Base-by-base conservation (phyloP, 2,329 filamentous ascomycete species). In the Cytospora piceicola region DNA sequence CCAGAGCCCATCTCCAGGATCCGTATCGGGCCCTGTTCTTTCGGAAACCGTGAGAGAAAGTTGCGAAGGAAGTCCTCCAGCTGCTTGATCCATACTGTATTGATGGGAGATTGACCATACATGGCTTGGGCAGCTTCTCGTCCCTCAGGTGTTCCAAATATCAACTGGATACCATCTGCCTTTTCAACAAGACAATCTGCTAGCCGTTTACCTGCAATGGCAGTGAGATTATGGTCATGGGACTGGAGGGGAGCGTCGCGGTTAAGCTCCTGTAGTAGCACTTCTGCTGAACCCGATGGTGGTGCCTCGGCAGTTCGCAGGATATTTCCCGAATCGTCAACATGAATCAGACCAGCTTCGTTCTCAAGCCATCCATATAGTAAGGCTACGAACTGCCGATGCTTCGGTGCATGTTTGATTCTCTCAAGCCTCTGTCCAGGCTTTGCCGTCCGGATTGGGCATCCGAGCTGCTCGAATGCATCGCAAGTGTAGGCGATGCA, bases 391-490 rank as follows among this genome's bases (percentile, higher is more conserved):
- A 79, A 66, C 24, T 70, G 70, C 2, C 67, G 30, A 60, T 79
- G 77, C 54, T 74, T 65, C 1, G 73, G 67, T 8, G 70, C 60
- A 56, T 73, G 71, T 1, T 60, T 46, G 14, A 78, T 71, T 2
- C 73, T 70, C 1, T 67, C 24, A 1, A 76, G 67, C 8, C 15
- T 52, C 60, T 74, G 65, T 30, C 75, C 73, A 7, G 73, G 36
- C 6, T 42, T 53, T 6, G 75, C 73, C 3, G 62, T 63, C 0
- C 71, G 64, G 32, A 71, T 51, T 2, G 60, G 22, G n/a, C 67
- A 73, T 0, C 77, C 77, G 0, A 79, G 70, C 55, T 74, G 30
- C 29, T 77, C 72, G 32, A 78, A 77, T 1, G 76, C 75, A 54
- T 80, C 76, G 2, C 77, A 36, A 2, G 76, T 54, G 1, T 78